A percentile compares a stretch with the other conserved stretches of the same genome.
These are phyloP conservation scores for Phaeosphaeria sp. DNA, from an alignment of 2,329 filamentous ascomycete species.

Conservation along the genomic window DNA sequence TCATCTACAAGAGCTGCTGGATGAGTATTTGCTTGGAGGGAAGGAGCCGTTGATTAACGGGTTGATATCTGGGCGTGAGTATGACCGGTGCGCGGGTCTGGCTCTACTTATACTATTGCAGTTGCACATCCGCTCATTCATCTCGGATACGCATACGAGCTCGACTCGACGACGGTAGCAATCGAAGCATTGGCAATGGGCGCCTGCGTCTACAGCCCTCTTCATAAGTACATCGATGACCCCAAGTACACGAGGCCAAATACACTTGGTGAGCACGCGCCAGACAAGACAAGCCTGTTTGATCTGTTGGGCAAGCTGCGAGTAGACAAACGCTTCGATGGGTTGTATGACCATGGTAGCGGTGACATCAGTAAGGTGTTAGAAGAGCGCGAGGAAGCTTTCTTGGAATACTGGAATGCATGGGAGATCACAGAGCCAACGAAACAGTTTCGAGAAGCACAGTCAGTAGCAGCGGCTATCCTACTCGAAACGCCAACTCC, in stretches of 20 bases:
- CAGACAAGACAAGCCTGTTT: conserved; percentile 64
- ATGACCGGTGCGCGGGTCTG: conserved; percentile 13
- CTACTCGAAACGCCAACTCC: conserved; percentile 59
- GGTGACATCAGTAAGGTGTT: conserved; percentile 74
- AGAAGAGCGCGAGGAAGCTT: conserved; percentile 68
- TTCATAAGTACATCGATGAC: conserved; percentile 73
- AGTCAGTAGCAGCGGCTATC: conserved; percentile 64
- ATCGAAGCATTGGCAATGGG: conserved; percentile 85
- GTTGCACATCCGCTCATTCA: conserved; percentile 94
- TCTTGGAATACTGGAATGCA: conserved; percentile 90
- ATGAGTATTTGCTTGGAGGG: conserved; percentile 76
- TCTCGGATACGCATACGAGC: conserved; percentile 89
- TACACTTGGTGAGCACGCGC: conserved; percentile 49
- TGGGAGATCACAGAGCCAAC: conserved; percentile 73
- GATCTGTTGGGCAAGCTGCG: conserved; percentile 75
- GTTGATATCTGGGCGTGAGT: conserved; percentile 77
- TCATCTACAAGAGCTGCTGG: conserved; percentile 80
- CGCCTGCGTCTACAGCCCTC: conserved; percentile 62
- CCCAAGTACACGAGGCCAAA: conserved; percentile 71
- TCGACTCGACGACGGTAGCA: conserved; percentile 81
- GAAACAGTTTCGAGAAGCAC: conserved; percentile 76
- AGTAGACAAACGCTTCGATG: conserved; percentile 73
- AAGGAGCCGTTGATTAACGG: conserved; percentile 81
- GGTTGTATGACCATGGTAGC: conserved; percentile 65
- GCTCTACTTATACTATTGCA: conserved; percentile 43